A percentile compares a stretch with the other conserved stretches of the same genome.
Evolutionary conservation across 371 early-diverging fungal species (phyloP).

Genomic region (Mortierella sp.): DNA sequence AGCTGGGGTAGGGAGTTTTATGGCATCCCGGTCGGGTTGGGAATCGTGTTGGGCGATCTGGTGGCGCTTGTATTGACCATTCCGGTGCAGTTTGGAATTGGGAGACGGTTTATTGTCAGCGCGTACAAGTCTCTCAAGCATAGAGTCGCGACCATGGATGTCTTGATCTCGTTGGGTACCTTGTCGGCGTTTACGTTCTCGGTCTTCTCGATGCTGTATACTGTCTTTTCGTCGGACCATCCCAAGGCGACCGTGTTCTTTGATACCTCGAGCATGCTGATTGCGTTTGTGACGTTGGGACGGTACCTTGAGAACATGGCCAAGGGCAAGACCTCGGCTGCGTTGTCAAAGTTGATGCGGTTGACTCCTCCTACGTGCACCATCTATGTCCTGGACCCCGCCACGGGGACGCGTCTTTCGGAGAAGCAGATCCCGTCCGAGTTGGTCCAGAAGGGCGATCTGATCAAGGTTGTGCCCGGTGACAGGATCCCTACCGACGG

Average conservation of each 20-base stretch:
- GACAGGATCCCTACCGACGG: constrained; percentile 97
- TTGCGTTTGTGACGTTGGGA: constrained; percentile 92
- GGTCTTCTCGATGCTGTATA: constrained; percentile 71
- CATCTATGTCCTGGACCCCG: constrained; percentile 66
- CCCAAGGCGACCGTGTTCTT: constrained; percentile 86
- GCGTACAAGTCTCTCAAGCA: constrained; percentile 86
- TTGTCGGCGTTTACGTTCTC: constrained; percentile 87
- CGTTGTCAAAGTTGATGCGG: constrained; percentile 89
- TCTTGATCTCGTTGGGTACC: constrained; percentile 92
- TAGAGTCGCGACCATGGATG: constrained; percentile 95
- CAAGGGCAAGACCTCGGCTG: constrained; percentile 92
- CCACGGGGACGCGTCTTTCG: constrained; percentile 57
- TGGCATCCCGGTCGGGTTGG: constrained; percentile 61
- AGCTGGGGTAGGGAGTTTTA: constrained; percentile 56
- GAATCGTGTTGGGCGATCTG: constrained; percentile 74
- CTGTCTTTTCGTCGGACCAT: constrained; percentile 56
- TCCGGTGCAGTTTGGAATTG: constrained; percentile 94
- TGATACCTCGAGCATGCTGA: constrained; percentile 92
- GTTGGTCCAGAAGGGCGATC: constrained; percentile 86
- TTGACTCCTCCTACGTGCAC: constrained; percentile 85
- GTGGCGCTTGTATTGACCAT: constrained; percentile 72
- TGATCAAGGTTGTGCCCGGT: constrained; percentile 91
- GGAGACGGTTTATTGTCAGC: constrained; percentile 81
- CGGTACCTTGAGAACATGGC: constrained; percentile 94
- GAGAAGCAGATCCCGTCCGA: constrained; percentile 89